Conservation (phyloP, 2,329 filamentous ascomycete genomes). For the Alternaria gansuensis region DNA sequence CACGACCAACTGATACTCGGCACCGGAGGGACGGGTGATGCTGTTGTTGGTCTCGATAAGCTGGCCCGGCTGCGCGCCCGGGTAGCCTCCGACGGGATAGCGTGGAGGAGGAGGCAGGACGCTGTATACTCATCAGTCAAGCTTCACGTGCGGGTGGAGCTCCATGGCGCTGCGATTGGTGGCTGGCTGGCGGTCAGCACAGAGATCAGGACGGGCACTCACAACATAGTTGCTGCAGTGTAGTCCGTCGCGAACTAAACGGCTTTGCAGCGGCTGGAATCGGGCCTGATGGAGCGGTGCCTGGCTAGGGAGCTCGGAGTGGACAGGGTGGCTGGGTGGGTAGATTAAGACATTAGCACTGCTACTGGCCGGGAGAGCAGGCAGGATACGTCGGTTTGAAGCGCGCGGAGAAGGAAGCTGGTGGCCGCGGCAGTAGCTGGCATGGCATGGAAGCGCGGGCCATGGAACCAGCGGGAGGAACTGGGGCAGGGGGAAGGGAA, state of each 20-base stretch:
- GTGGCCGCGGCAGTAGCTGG: slow-evolving; percentile 10
- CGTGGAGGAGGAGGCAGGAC: slow-evolving; percentile 85
- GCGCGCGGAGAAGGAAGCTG: slow-evolving; percentile 13
- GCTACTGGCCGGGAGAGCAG: not conserved
- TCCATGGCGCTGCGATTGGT: slow-evolving; percentile 40
- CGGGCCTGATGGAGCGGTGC: slow-evolving; percentile 12
- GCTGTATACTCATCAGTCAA: slow-evolving; percentile 42
- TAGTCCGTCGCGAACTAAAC: slow-evolving; percentile 31
- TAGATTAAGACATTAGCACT: slow-evolving; percentile 18
- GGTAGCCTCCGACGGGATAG: slow-evolving; percentile 79
- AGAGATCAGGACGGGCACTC: slow-evolving; percentile 32
- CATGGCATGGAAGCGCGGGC: slow-evolving; percentile 19
- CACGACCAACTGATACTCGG: slow-evolving; percentile 88
- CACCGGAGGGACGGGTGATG: slow-evolving; percentile 78
- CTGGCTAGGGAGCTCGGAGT: slow-evolving; percentile 18
- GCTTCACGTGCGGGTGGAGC: slow-evolving; percentile 28
- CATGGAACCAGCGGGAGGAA: slow-evolving; percentile 20
- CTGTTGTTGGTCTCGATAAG: slow-evolving; percentile 96
- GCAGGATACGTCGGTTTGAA: slow-evolving; percentile 11
- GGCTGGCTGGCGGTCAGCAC: slow-evolving; percentile 26
- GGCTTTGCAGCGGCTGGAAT: slow-evolving; percentile 28
- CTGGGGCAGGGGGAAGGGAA: slow-evolving; percentile 30
- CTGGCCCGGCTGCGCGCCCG: slow-evolving; percentile 75
- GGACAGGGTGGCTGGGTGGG: slow-evolving; percentile 11
- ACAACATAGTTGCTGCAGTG: slow-evolving; percentile 49